Base-by-base conservation (phyloP, 23 red algal species). In the Gracilariopsis chorda region DNA sequence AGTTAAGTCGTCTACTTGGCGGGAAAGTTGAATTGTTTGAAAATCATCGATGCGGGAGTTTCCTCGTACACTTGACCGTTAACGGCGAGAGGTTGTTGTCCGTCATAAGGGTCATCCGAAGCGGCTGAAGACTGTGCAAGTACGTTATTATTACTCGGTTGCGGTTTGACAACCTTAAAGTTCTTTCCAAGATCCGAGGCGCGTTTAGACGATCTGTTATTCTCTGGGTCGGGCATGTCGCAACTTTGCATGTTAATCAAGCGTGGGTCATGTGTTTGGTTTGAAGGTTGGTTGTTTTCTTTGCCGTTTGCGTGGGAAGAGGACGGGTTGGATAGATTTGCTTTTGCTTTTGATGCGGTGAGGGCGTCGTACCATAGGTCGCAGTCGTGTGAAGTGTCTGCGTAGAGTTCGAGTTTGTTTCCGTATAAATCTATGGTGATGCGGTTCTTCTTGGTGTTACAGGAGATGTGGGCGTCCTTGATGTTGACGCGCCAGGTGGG, bases 41-140 rank as follows among this genome's bases (percentile, higher is more conserved):
- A 87, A 56, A 87, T 87, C 82, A 87, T 87, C 11, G 82, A 87
- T 4, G 82, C 82, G 2, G 82, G 82, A 4, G 82, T 87, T 19
- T 87, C 82, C n/a, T 87, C 82, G 60, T 87, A 87, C 65, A 59
- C 48, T 21, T 73, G 67, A 4, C 67, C 67, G 10, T 45, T 45
- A 24, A 73, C 67, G 19, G 67, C 19, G 0, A 46, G 17, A 17
- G 67, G 37, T 27, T 73, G 67, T 5, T 44, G 4, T 21, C 39
- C 42, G n/a, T 12, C 16, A 42, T 46, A 7, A 4, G 67, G 67
- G 8, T 73, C 40, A 24, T 83, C 78, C 78, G 78, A 83, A 7
- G 17, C 29, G 56, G 36, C 23, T 21, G 78, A 64, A 28, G 30
- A 36, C 5, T 46, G 19, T 17, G 48, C 44, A 42, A 25, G 28